Percentiles rank a stretch among this genome's conserved stretches.
phyloP scores from a whole-genome alignment of 805 yeast species.

The Metschnikowia vanudenii region DNA sequence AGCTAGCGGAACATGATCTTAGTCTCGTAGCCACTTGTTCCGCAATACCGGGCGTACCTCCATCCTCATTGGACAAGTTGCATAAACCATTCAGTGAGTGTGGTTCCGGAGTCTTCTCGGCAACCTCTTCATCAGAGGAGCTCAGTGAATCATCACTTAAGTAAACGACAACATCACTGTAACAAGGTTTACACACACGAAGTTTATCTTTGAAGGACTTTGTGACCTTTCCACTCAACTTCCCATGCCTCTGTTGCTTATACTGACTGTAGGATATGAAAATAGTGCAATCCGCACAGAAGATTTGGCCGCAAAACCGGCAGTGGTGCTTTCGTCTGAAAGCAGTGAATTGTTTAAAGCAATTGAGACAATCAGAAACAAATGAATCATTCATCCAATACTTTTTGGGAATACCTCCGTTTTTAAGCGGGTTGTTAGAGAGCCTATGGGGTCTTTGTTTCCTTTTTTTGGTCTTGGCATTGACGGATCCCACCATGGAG shows the following conservation, averaged over 20 bases:
- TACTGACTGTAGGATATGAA: conserved; percentile 59
- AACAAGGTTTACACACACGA: conserved; percentile 77
- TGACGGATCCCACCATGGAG: conserved; percentile 23
- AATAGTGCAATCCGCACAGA: conserved; percentile 79
- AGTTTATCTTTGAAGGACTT: conserved; percentile 60
- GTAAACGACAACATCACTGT: conserved; percentile 63
- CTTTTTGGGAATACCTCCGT: conserved; percentile 62
- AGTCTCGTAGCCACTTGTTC: conserved; percentile 16
- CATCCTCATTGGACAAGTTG: neutral
- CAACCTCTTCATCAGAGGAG: conserved; percentile 14
- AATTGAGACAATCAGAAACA: conserved; percentile 81
- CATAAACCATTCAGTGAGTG: neutral
- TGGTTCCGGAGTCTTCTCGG: neutral
- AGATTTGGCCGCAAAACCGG: conserved; percentile 92
- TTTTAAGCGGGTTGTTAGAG: conserved; percentile 43
- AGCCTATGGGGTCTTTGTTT: conserved; percentile 30
- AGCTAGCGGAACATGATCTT: conserved; percentile 29
- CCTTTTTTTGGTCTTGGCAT: conserved; percentile 20
- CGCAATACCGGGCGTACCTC: neutral
- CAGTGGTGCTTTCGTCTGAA: conserved; percentile 94
- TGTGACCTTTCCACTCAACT: conserved; percentile 6
- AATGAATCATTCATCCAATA: conserved; percentile 97
- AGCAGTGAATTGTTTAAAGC: conserved; percentile 77
- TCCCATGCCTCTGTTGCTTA: conserved; percentile 35
- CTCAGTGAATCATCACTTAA: conserved; percentile 63